Conservation (phyloP, 805 yeast species). For the Candida boleticola region DNA sequence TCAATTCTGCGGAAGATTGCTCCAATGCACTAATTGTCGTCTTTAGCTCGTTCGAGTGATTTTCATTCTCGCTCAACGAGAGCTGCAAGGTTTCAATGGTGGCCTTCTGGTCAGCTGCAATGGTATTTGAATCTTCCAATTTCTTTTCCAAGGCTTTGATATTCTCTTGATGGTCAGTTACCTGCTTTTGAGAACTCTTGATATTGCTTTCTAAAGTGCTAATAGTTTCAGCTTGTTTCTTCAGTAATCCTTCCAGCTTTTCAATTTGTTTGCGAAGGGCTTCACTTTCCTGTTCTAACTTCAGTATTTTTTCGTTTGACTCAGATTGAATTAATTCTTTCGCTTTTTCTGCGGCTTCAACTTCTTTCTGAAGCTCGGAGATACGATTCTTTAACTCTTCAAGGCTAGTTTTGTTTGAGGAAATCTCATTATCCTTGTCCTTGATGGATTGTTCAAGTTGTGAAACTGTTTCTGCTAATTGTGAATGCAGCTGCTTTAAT, state of each 20-base stretch:
- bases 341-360: background rate
- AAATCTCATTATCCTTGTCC: background rate
- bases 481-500: background rate
- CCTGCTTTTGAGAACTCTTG: no score
- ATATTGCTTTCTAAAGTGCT: no score
- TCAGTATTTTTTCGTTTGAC: background rate
- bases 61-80: background rate
- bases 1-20: no score
- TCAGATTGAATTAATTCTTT: background rate
- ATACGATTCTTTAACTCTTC: background rate
- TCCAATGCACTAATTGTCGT: background rate
- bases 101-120: no score
- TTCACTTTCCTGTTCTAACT: background rate
- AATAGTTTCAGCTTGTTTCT: no score
- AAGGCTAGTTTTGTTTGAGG: background rate
- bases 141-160: no score
- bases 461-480: background rate
- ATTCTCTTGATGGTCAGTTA: no score
- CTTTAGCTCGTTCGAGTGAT: background rate
- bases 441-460: constrained; percentile 6
- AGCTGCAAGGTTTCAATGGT: background rate
- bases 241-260: no score
- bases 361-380: background rate
- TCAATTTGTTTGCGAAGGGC: background rate
- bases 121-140: no score